Base-by-base conservation (phyloP, 2,329 filamentous ascomycete genomes). In the Teratosphaeriaceae sp. region DNA sequence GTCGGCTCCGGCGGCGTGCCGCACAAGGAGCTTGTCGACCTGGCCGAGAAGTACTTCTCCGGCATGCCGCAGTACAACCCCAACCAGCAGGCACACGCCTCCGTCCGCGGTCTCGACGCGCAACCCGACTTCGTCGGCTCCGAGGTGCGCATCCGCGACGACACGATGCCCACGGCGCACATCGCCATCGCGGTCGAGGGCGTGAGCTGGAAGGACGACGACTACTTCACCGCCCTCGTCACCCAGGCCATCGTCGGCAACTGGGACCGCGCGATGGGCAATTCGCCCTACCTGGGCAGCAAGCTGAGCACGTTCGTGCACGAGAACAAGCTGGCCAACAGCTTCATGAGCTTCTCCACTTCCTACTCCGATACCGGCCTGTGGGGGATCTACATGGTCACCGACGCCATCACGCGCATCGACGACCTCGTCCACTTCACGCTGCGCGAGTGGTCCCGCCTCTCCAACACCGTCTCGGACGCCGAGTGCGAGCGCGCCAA, bases 331-430 rank as follows among this genome's bases (percentile, higher is more conserved):
- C 80, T 98, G 50, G 92, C 92, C 70, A 98, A 95, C 77, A 96
- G 89, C 80, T 98, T 96, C 79, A 98, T 98, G 94, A 94, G 87
- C 76, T 98, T 98, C 76, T 96, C 89, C 55, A 98, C 92, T 56
- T 95, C 88, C 78, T 98, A 98, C 75, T 97, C 89, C 65, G 92
- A 98, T 70, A 98, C 92, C 67, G 92, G 92, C 78, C 87, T 98
- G 58, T 98, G 92, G 92, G 92, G 92, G 74, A 97, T 97, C 76
- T 98, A 98, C 79, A 79, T 98, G 50, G 87, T 94, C 60, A 88
- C 86, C 62, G 89, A 96, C 72, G 85, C 92, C 72, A 72, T 85
- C 59, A 88, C 84, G 60, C 78, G 78, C 57, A 76, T 98, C 59
- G 92, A 98, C 63, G 92, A 98, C 68, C 84, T 98, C 41, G 85